Base-by-base conservation (phyloP, 768 basidiomycete species). In the Auriscalpium microsporum region DNA sequence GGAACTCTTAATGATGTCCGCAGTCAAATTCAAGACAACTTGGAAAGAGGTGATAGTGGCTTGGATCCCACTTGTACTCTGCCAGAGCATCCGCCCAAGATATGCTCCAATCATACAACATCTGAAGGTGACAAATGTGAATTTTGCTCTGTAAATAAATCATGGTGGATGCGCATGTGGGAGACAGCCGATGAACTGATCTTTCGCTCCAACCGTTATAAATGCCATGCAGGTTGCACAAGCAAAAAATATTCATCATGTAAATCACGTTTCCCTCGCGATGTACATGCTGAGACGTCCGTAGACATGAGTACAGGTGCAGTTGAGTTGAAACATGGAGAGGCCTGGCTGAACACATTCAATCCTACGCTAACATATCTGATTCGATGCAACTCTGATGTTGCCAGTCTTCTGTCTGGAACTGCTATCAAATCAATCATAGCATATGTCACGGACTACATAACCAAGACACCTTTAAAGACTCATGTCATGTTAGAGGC, bases 401-500 rank as follows among this genome's bases (percentile, higher is more conserved):
- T 72, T 0, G 71, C 72, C 0, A 68, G 68, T 53, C 49, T 76
- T 1, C 49, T 28, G 7, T 28, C 28, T 28, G 28, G 28, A 28
- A 28, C 28, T 28, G 28, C 28, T 28, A 28, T 28, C 28, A 28
- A 28, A 28, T 28, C 28, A 4, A 28, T 28, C 7, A 28, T 28
- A 28, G 28, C 28, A 28, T 28, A n/a, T 74, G 71, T 17, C 73
- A 66, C 74, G 3, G 73, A 78, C 36, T 78, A 78, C 60, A 66
- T 77, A 0, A 75, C 72, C 0, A 78, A 78, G 58, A 46, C 63
- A 0, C 45, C 61, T 4, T 56, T 78, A 10, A 78, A 75, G 46
- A 73, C 71, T 0, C 66, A 73, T 60, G 62, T 62, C 13, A 64
- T 74, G 28, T 76, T 76, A 63, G 65, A 73, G 0, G 55, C 68